phyloP scores from a whole-genome alignment of 2,329 filamentous ascomycete species.

The Pyrenophora seminiperda region DNA sequence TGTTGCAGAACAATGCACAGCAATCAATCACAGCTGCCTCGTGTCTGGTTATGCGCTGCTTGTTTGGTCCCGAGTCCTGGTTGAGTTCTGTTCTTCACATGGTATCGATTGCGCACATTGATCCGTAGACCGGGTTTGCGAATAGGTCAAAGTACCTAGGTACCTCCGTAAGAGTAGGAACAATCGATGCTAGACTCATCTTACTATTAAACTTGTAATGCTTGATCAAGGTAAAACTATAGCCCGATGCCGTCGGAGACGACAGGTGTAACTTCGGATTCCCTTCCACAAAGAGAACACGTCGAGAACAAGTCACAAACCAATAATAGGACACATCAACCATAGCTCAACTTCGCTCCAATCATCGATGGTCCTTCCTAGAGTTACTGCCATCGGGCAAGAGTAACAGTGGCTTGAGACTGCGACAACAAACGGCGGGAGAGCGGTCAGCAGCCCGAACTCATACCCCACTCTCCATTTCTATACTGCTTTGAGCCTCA shows the following conservation, averaged over 20 bases:
- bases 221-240: background rate
- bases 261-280: background rate
- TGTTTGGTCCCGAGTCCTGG: conserved; percentile 7
- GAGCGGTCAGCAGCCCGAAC: conserved; percentile 27
- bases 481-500: background rate
- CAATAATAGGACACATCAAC: background rate
- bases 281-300: background rate
- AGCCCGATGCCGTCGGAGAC: background rate
- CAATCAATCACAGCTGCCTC: conserved; percentile 5
- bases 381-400: conserved; percentile 19
- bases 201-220: background rate
- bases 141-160: conserved; percentile 20
- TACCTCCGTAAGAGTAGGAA: conserved; percentile 11
- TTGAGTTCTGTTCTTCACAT: conserved; percentile 2
- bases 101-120: conserved; percentile 7
- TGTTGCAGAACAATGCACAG: conserved; percentile 1
- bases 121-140: conserved; percentile 29
- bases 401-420: conserved; percentile 39
- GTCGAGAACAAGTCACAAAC: background rate
- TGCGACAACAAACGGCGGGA: conserved; percentile 19
- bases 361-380: conserved; percentile 15
- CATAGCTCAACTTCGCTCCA: background rate
- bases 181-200: background rate
- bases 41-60: conserved; percentile 1
- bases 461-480: background rate